Base-by-base conservation (phyloP, 2,329 filamentous ascomycete species). In the Dactylellina cionopaga region DNA sequence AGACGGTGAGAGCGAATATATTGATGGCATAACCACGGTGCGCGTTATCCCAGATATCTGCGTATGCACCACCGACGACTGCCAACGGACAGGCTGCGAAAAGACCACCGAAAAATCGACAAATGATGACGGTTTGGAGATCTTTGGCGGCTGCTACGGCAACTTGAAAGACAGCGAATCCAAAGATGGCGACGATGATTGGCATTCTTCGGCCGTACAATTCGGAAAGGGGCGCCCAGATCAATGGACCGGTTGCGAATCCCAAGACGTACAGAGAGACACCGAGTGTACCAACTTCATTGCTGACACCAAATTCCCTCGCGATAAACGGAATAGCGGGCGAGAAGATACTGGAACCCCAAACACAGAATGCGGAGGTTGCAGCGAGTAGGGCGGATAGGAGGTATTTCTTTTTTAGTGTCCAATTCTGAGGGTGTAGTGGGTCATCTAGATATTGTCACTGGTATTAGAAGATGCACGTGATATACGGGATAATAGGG, bases 391-490 rank as follows among this genome's bases (percentile, higher is more conserved):
- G 88, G 39, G 84, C 84, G 17, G 88, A 86, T 0, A 89, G 91
- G 3, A 86, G 76, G 37, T 92, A 87, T 87, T 96, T 96, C 83
- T 91, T 93, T 78, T 82, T 86, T 59, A 90, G 78, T 0, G 90
- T 85, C 92, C 92, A 96, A 79, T 96, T 96, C 81, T 94, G 90
- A 0, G 92, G 90, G 80, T 96, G 92, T 71, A 93, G 78, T 1
- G 92, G 92, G 77, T 96, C 92, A 75, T 92, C 85, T 71, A 31
- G 9, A 46, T 15, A 24, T n/a, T n/a, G n/a, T n/a, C n/a, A n/a
- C 2, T 41, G 31, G 46, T 7, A 54, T 25, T 62, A 27, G 19
- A 31, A 60, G 24, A n/a, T n/a, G n/a, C n/a, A n/a, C n/a, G 7
- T 35, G 7, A 19, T 15, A 10, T 19, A 17, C 5, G 7, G 15